Percentiles rank a stretch among this genome's conserved stretches.
Evolutionary conservation across 345 rosid species (phyloP).

Genomic region (Kandelia obovata): DNA sequence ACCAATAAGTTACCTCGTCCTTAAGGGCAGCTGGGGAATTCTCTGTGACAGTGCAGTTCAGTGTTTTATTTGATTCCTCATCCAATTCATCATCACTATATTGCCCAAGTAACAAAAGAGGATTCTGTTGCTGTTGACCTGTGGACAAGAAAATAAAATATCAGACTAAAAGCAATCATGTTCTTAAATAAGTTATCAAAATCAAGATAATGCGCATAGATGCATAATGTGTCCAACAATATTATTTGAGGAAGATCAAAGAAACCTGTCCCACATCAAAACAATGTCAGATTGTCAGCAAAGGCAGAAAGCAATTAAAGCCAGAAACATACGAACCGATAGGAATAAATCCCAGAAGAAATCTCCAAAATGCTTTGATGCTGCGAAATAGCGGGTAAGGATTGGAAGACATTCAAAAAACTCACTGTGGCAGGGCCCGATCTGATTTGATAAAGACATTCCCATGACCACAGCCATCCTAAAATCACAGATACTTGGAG

Average conservation of each 20-base stretch:
- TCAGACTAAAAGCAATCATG: constrained; percentile 34
- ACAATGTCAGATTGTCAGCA: constrained; percentile 49
- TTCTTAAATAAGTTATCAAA: constrained; percentile 12
- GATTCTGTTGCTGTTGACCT: constrained; percentile 74
- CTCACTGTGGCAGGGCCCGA: constrained; percentile 61
- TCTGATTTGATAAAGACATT: constrained; percentile 60
- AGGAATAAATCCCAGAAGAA: constrained; percentile 52
- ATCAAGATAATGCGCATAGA: constrained; percentile 14
- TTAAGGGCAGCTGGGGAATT: constrained; percentile 30
- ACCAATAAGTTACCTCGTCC: constrained; percentile 49
- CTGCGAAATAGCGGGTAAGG: constrained; percentile 58
- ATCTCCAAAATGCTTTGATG: constrained; percentile 63
- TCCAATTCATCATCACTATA: constrained; percentile 88
- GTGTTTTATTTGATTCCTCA: constrained; percentile 38
- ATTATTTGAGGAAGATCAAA: constrained; percentile 32
- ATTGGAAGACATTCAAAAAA: constrained; percentile 58
- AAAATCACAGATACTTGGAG: constrained; percentile 52
- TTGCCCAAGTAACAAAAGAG: constrained; percentile 83
- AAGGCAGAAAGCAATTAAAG: constrained; percentile 56
- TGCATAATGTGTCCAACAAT: constrained; percentile 20
- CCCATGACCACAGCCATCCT: constrained; percentile 71
- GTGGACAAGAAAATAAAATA: constrained; percentile 39
- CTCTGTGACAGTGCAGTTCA: constrained; percentile 27
- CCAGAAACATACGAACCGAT: constrained; percentile 96
- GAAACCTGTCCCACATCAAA: constrained; percentile 66